Base-by-base conservation (phyloP, 345 rosid genomes). In the Salix brachista region DNA sequence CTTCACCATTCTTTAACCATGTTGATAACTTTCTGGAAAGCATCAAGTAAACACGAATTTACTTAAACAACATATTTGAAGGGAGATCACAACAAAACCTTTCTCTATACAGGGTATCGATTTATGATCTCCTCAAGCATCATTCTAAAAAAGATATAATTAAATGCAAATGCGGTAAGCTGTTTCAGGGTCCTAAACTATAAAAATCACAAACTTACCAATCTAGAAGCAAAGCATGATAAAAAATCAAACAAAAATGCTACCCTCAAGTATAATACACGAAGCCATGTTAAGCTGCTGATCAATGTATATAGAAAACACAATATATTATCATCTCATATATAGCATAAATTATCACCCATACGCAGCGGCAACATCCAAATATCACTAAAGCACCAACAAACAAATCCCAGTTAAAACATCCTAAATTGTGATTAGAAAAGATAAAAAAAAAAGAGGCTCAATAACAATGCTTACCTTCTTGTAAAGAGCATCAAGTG, bases 401-500 rank as follows among this genome's bases (percentile, higher is more conserved):
- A 52, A 52, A 12, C 50, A 46, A 52, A 52, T 52, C 58, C 58
- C 58, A 52, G 19, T 12, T 54, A 2, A 54, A 21, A 8, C 60
- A 54, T 54, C 60, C 12, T 21, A 54, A 21, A 54, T 54, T 54
- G 21, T 54, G 60, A 54, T 54, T 54, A 54, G 60, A 54, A 54
- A 54, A 54, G 25, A 6, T 8, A 17, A 18, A 21, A 21, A 6
- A 52, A 6, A 18, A 2, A 54, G 8, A 2, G 25, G 25, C 60
- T 21, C 23, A 54, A 54, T 54, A 54, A 32, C 34, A 21, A 44
- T 34, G 12, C 1, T 73, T 79, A 93, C 99, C 92, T 93, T 92
- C 87, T 90, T 92, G 83, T 91, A 91, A 60, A 93, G 90, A 75
- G 94, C 91, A 85, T 94, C 99, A 68, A 96, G 94, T 6, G 91